A percentile compares a stretch with the other conserved stretches of the same genome.
Conservation (phyloP, 768 basidiomycete species). For the Trametes meyenii region DNA sequence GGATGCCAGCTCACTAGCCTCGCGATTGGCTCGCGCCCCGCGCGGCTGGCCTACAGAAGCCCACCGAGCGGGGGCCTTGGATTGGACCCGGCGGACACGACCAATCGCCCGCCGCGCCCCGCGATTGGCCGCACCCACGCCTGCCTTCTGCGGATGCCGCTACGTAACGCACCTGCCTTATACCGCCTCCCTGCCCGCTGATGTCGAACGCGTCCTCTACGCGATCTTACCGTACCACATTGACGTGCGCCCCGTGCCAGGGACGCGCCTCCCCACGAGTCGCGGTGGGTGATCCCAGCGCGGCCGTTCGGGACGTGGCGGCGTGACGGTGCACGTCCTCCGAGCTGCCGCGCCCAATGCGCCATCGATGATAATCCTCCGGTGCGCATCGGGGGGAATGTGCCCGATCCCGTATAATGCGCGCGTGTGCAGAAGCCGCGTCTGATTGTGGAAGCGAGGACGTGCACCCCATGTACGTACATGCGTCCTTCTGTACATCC, state of each 20-base stretch:
- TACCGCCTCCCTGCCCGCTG: no score
- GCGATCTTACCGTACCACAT: not conserved
- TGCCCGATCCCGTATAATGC: not conserved
- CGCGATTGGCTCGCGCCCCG: not conserved
- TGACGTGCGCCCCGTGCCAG: not conserved
- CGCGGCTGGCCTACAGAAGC: not conserved
- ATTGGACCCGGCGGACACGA: not conserved
- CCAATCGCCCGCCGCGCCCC: not conserved
- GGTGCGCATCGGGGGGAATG: slow-evolving; percentile 14
- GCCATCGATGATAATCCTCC: not conserved
- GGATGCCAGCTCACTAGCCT: not conserved
- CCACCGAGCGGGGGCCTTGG: not conserved
- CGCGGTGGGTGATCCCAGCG: not conserved
- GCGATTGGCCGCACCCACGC: not conserved
- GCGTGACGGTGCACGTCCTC: no score
- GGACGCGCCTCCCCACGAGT: not conserved
- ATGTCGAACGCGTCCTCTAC: no score
- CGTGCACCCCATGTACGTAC: not conserved
- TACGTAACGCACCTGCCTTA: no score
- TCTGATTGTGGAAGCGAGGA: not conserved
- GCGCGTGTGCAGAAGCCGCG: no score
- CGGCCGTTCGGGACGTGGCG: not conserved
- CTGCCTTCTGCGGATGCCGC: not conserved
- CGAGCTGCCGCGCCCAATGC: no score
- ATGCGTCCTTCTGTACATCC: not conserved